phyloP scores from a whole-genome alignment of 2,329 filamentous ascomycete genomes.

The Fusarium mundagurra region DNA sequence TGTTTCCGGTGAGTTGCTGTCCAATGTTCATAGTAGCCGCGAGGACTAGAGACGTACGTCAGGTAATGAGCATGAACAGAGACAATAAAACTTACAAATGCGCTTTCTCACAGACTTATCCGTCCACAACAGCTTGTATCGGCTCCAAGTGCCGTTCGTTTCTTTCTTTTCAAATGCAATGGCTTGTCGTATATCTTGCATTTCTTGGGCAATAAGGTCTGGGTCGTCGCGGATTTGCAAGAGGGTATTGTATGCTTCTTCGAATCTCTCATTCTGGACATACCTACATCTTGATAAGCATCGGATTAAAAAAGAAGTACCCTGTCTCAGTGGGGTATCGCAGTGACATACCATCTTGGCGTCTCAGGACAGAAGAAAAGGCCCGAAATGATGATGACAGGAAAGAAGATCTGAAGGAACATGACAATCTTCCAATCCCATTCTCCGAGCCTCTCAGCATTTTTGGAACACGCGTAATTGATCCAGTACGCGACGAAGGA shows the following conservation, averaged over 20 bases:
- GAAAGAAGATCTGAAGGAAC: constrained; percentile 75
- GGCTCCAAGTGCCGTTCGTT: not conserved
- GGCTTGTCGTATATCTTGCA: not conserved
- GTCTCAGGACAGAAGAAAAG: constrained; percentile 75
- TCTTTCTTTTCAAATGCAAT: constrained; percentile 1
- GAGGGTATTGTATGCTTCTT: not conserved
- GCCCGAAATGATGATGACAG: constrained; percentile 66
- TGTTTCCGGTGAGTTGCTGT: constrained; percentile 76
- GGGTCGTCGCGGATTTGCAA: not conserved
- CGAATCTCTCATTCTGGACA: constrained; percentile 53
- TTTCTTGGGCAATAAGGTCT: not conserved
- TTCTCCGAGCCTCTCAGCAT: constrained; percentile 65
- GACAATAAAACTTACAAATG: not conserved
- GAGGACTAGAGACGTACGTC: constrained; percentile 70
- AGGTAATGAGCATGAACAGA: constrained; percentile 7
- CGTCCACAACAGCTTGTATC: constrained; percentile 3
- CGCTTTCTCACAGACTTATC: constrained; percentile 3
- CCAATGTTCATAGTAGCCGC: constrained; percentile 74
- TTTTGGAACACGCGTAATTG: constrained; percentile 68
- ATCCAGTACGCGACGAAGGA: constrained; percentile 63
- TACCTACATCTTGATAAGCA: not conserved
- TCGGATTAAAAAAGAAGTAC: constrained; percentile 53
- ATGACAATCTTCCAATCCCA: constrained; percentile 79
- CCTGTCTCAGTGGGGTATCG: constrained; percentile 66
- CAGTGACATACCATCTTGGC: constrained; percentile 70